Base-by-base conservation (phyloP, 805 yeast species). In the Zygotorulaspora florentina region DNA sequence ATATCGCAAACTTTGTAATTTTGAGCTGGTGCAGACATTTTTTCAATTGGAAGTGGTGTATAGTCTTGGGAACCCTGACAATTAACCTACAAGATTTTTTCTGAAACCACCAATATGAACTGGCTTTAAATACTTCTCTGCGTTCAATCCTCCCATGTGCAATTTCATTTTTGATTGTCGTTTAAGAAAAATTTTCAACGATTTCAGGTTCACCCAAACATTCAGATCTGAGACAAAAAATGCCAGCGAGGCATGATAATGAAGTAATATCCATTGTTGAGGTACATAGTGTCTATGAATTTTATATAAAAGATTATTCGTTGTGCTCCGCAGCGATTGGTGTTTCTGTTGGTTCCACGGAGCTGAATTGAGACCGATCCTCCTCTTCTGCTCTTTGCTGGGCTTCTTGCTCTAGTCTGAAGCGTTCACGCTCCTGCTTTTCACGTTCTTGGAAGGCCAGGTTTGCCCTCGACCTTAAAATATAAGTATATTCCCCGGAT, bases 1-100 rank as follows among this genome's bases (percentile, higher is more conserved):
- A 93, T 86, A 74, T 91, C 99, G 64, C 97, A 95, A 71, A 91
- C 96, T 75, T 93, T 91, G 81, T 81, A 93, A 74, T 82, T 85
- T 61, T 72, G 74, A 58, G 84, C 80, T 63, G 80, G 79, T 54
- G 78, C 69, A 64, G 83, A 73, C 83, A 78, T 79, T 57, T 26
- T 53, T 26, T 26, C 37, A 50, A 26, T 5, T 20, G 25, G 25
- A 20, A 7, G 25, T 20, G 25, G 7, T 20, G 25, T 20, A 20
- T 20, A 20, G 25, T 20, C 25, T 20, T 20, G 25, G 7, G 7
- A 20, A 7, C 25, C 25, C 25, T 20, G 7, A 20, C 7, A 20
- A 5, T 29, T 29, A 4, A 9, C 15, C 33, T 12, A 4, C 15
- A 29, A 29, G 8, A 27, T 8, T 29, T 12, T 29, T 29, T 29